Base-by-base conservation (phyloP, 1,284 basidiomycete species). In the Ceratobasidium sp. region DNA sequence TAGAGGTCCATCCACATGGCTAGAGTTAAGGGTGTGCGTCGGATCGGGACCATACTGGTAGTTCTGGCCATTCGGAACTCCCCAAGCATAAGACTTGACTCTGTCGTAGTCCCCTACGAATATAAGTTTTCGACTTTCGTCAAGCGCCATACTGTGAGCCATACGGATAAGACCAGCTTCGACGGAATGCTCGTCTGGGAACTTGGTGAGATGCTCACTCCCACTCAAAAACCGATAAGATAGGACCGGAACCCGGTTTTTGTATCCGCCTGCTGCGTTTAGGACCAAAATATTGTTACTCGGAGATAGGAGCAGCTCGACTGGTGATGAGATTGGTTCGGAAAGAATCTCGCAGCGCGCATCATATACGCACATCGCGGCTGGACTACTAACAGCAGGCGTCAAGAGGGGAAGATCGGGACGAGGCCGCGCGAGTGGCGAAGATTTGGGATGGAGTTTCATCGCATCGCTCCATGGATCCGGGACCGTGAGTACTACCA, bases 21-120 rank as follows among this genome's bases (percentile, higher is more conserved):
- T 17, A 23, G 42, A 70, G 15, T 70, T 46, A 4, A 78, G 50
- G 7, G 77, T 78, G 40, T 78, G 77, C 3, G 28, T 46, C 6
- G 77, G 56, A 10, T 64, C 38, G 7, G 61, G 61, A 13, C 48
- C 33, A 9, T 54, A n/a, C 15, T 64, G 6, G 71, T 65, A 75
- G 20, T 15, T 28, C 26, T 42, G 17, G 38, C 67, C 66, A 44
- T 61, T 33, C 5, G 52, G 54, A 28, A 44, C 26, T 10, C 44
- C 77, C 66, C 66, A 78, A 9, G 48, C 33, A 23, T 70, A 71
- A 0, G 65, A 69, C 26, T 78, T 78, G 77, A 78, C 33, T 26
- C 77, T n/a, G n/a, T 33, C 10, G 7, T 78, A 26, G 57, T 71
- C 77, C n/a, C 65, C 77, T 4, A 71, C 17, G 28, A 69, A 68